Evolutionary conservation across 1,284 basidiomycete species (phyloP).

Genomic region (Papiliotrema nemorosa): DNA sequence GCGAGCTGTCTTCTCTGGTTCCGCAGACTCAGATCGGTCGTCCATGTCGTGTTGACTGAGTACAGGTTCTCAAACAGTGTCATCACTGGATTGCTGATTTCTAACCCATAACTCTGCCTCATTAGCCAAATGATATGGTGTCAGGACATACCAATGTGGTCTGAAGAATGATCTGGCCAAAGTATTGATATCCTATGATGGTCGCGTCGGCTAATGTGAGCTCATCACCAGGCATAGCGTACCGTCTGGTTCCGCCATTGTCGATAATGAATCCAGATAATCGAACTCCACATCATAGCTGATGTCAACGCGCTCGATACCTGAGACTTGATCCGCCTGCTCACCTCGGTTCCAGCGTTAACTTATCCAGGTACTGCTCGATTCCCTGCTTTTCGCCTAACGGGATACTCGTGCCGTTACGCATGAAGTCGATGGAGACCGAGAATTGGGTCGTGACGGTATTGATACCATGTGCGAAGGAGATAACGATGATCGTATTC

Average conservation of each 20-base stretch:
- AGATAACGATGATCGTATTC: slow-evolving; percentile 2
- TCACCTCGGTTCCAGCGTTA: slow-evolving; percentile 16
- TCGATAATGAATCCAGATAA: background rate
- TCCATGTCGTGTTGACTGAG: slow-evolving; percentile 18
- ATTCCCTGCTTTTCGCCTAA: background rate
- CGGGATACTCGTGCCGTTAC: background rate
- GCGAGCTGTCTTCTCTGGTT: background rate
- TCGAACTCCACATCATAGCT: slow-evolving; percentile 13
- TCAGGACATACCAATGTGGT: slow-evolving; percentile 10
- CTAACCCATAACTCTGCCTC: slow-evolving; percentile 21
- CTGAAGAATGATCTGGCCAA: slow-evolving; percentile 21
- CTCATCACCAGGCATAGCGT: background rate
- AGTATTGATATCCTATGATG: slow-evolving; percentile 20
- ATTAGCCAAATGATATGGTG: background rate
- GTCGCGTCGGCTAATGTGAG: background rate
- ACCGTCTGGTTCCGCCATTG: background rate
- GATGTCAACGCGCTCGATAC: background rate
- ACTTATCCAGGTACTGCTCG: slow-evolving; percentile 4
- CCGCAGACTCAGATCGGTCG: background rate
- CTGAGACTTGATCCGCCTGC: background rate
- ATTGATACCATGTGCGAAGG: slow-evolving; percentile 7
- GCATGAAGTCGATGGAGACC: background rate
- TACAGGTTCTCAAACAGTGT: slow-evolving; percentile 13
- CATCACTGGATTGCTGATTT: slow-evolving; percentile 11
- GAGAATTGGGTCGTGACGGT: slow-evolving; percentile 2